A percentile compares a stretch with the other conserved stretches of the same genome.
Evolutionary conservation across 768 basidiomycete genomes (phyloP).

Genomic region (Chlorophyllum brunneum): DNA sequence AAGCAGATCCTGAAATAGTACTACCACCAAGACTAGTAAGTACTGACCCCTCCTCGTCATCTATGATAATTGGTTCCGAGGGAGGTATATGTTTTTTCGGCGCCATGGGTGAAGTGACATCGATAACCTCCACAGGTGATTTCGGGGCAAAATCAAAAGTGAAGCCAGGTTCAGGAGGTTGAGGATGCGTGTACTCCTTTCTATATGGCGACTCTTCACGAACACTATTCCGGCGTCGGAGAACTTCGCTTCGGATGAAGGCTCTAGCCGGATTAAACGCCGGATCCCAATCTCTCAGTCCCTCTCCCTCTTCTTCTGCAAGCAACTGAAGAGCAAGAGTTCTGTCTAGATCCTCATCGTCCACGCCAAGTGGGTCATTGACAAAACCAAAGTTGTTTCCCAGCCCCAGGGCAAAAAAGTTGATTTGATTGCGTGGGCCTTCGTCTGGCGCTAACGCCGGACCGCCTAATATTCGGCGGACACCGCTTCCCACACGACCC

Average conservation of each 20-base stretch:
- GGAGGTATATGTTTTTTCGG: conserved; percentile 18
- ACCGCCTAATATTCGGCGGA: conserved; percentile 12
- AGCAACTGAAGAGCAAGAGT: neutral
- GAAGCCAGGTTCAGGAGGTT: conserved; percentile 54
- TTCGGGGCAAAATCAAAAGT: conserved; percentile 61
- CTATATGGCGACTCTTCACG: conserved; percentile 42
- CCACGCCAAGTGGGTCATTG: neutral
- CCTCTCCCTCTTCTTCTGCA: neutral
- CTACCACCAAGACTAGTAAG: conserved; percentile 1
- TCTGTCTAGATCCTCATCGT: conserved; percentile 3
- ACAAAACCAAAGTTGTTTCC: conserved; percentile 8
- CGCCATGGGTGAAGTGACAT: conserved; percentile 1
- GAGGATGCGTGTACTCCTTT: conserved; percentile 62
- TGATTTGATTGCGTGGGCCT: conserved; percentile 1
- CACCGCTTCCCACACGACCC: conserved; percentile 12
- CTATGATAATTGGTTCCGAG: conserved; percentile 42
- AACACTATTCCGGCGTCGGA: conserved; percentile 5
- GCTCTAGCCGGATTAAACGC: conserved; percentile 7
- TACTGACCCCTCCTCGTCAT: conserved; percentile 34
- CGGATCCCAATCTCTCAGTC: neutral
- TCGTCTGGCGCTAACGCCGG: conserved; percentile 6
- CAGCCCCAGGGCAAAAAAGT: conserved; percentile 3
- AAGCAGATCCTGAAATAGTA: neutral
- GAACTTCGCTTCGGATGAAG: conserved; percentile 1
- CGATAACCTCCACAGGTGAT: conserved; percentile 20